These are phyloP conservation scores for Mortierella sp. DNA, from an alignment of 371 early-diverging fungal species.

Conservation along the genomic window DNA sequence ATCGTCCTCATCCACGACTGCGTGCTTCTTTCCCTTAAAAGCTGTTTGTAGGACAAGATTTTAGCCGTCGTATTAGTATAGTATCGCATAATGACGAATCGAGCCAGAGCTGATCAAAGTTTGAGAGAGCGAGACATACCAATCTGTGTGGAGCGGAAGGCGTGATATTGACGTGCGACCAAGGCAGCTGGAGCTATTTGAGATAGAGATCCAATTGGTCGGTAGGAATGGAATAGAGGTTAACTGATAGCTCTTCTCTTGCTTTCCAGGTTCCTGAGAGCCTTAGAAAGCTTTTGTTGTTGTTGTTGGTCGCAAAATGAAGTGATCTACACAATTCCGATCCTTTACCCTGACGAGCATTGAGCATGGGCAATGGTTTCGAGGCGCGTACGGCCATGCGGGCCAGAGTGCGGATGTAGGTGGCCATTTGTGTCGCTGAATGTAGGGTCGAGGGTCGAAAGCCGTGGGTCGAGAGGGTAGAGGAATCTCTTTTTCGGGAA, in stretches of 20 bases:
- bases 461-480: too few species aligned
- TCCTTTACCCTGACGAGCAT: conserved; percentile 45
- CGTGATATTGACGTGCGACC: conserved; percentile 46
- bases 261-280: not conserved
- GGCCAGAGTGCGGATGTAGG: conserved; percentile 44
- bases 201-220: not conserved
- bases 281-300: not conserved
- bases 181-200: conserved; percentile 28
- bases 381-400: conserved; percentile 43
- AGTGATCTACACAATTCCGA: not conserved
- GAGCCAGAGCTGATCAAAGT: not conserved
- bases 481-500: conserved; percentile 15
- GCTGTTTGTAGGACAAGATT: conserved; percentile 5
- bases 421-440: conserved; percentile 31
- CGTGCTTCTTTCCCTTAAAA: conserved; percentile 44
- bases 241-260: too few species aligned
- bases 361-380: conserved; percentile 14
- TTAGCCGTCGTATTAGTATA: not conserved
- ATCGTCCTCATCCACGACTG: conserved; percentile 49
- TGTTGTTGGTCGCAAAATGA: not conserved
- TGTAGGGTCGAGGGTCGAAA: conserved; percentile 4
- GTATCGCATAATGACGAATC: not conserved
- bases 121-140: conserved; percentile 22
- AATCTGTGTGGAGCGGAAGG: conserved; percentile 47
- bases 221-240: not conserved